Evolutionary conservation across 441 rosid genomes (phyloP).

Genomic region (Cnidoscolus chayamansa): DNA sequence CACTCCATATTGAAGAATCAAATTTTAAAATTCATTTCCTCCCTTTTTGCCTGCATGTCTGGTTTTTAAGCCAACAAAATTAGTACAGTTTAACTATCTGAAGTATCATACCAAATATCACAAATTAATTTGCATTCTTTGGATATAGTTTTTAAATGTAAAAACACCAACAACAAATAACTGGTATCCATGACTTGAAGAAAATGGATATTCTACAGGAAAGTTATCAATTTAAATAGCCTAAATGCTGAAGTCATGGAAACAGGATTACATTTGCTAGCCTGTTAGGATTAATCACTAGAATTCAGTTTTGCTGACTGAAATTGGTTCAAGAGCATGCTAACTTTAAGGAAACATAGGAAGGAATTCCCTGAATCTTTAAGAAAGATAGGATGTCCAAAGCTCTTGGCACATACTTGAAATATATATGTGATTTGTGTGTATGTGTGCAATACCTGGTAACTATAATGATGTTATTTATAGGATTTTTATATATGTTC

Average conservation of each 20-base stretch:
- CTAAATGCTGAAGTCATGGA: too few relatives aligned
- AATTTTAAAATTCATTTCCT: background rate
- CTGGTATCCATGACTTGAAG: background rate
- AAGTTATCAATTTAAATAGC: background rate
- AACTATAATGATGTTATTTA: too few relatives aligned
- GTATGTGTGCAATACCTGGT: too few relatives aligned
- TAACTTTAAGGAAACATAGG: background rate
- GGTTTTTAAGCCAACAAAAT: background rate
- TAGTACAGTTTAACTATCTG: background rate
- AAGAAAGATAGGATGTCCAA: background rate
- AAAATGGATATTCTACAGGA: background rate
- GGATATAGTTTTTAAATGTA: background rate
- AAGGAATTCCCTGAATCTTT: background rate
- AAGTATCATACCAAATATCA: background rate
- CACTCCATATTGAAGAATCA: background rate
- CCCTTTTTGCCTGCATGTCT: background rate
- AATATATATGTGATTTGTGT: background rate
- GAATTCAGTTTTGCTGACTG: too few relatives aligned
- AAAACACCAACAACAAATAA: background rate
- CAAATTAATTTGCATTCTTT: background rate
- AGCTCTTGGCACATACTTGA: too few relatives aligned
- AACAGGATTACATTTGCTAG: background rate
- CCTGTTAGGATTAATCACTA: too few relatives aligned
- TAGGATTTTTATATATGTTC: too few relatives aligned
- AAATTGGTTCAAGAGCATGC: background rate